Evolutionary conservation across 1,284 basidiomycete genomes (phyloP), one percentile per base, ranked within the genome.

Genomic region (Malassezia furfur): DNA sequence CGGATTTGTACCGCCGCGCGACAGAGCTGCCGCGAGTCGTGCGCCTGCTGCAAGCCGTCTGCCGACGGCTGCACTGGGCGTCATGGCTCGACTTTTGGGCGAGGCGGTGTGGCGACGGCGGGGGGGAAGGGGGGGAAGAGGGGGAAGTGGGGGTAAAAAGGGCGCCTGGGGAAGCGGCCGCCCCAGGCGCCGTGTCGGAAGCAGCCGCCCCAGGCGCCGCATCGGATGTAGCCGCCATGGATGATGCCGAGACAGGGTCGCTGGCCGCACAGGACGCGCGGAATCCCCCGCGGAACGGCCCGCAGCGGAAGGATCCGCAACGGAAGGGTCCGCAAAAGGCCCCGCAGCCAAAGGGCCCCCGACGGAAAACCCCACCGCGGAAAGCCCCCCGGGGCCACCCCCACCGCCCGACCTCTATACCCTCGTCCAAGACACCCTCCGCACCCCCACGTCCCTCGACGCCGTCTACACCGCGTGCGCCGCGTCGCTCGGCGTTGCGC

Each of bases 41-140:
- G n/a, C n/a, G 22, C 9, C 17, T 60, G 17, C n/a, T 60, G 39
- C 21, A 37, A 4, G 11, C n/a, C 15, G 17, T 62, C 11, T 41
- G 46, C 12, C 10, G 15, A 12, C 41, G 17, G 3, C 44, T 52
- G 5, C 41, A 34, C 11, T 52, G 40, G 47, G 37, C 7, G 30
- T 12, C 40, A 11, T 55, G 50, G 46, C 22, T 52, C 31, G 54
- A 62, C 28, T 57, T 48, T 25, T 62, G 58, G 58, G 25, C 35
- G 36, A 39, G 54, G 25, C 19, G 12, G 15, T 10, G 9, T 8
- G 32, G 32, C 32, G 32, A 14, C 9, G n/a, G n/a, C n/a, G n/a
- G n/a, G n/a, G n/a, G n/a, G n/a, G n/a, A n/a, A n/a, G n/a, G n/a
- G n/a, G n/a, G n/a, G n/a, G n/a, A n/a, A n/a, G n/a, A n/a, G n/a